Evolutionary conservation across 495 filamentous ascomycete species (phyloP).

Genomic region (Neurospora terricola): DNA sequence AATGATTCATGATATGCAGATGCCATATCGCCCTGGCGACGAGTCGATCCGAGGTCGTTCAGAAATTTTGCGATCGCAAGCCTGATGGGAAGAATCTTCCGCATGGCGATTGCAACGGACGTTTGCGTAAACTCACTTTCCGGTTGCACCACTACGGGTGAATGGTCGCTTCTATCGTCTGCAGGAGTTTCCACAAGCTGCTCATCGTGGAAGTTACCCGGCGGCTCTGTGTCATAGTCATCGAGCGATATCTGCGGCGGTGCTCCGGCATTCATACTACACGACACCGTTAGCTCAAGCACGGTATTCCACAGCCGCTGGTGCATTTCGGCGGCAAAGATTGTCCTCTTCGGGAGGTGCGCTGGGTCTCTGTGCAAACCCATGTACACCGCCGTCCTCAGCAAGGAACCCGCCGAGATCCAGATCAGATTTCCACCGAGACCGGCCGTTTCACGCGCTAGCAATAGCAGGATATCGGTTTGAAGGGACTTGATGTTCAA

Average conservation of each 20-base stretch:
- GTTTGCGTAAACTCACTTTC: constrained; percentile 34
- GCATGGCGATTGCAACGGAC: constrained; percentile 36
- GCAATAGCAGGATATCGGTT: constrained; percentile 9
- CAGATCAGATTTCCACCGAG: constrained; percentile 13
- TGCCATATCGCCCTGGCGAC: background rate
- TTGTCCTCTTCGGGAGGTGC: constrained; percentile 8
- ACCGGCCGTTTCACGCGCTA: constrained; percentile 13
- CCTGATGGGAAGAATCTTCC: constrained; percentile 34
- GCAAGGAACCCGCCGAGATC: constrained; percentile 4
- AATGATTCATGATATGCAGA: constrained; percentile 22
- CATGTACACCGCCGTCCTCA: constrained; percentile 19
- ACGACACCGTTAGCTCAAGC: constrained; percentile 43
- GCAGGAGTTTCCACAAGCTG: constrained; percentile 13
- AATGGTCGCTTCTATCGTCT: background rate
- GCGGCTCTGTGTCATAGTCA: constrained; percentile 36
- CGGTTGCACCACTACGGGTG: constrained; percentile 12
- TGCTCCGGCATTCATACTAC: constrained; percentile 44
- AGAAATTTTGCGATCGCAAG: constrained; percentile 37
- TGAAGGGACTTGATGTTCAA: constrained; percentile 10
- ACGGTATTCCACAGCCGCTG: constrained; percentile 54
- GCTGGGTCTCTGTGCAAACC: constrained; percentile 17
- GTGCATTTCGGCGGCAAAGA: constrained; percentile 48
- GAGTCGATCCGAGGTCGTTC: constrained; percentile 33
- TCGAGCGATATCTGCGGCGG: constrained; percentile 38
- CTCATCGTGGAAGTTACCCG: constrained; percentile 38